Evolutionary conservation across 2,329 filamentous ascomycete species (phyloP).

Genomic region (Diaporthe sp.): DNA sequence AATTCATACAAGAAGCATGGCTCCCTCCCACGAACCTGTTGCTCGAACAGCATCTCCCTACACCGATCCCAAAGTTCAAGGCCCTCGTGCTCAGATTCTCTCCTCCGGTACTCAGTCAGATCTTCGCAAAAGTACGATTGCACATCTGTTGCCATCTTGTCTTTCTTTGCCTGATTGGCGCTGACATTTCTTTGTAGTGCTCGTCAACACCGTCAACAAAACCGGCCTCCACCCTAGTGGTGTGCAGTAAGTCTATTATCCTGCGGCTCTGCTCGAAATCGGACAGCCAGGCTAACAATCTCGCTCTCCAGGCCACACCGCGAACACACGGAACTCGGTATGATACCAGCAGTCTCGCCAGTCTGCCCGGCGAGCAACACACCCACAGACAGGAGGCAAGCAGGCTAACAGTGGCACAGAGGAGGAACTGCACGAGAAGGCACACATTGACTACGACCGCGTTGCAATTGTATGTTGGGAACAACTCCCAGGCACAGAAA

Average conservation of each 20-base stretch:
- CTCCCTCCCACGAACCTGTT: conserved; percentile 52
- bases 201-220: conserved; percentile 82
- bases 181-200: conserved; percentile 56
- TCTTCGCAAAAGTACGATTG: conserved; percentile 50
- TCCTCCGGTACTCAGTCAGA: conserved; percentile 47
- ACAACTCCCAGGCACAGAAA: background rate
- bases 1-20: conserved; percentile 50
- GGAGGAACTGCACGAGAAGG: conserved; percentile 96
- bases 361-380: background rate
- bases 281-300: background rate
- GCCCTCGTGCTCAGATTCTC: conserved; percentile 57
- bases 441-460: conserved; percentile 99
- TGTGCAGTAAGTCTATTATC: conserved; percentile 79
- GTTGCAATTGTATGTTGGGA: conserved; percentile 87
- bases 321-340: conserved; percentile 93
- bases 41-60: conserved; percentile 60
- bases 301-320: conserved; percentile 73
- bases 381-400: background rate
- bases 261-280: background rate
- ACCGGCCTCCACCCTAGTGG: conserved; percentile 91
- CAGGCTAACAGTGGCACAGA: conserved; percentile 58
- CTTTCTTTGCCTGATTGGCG: conserved; percentile 33
- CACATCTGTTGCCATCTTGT: conserved; percentile 36
- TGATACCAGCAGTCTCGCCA: conserved; percentile 41
- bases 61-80: conserved; percentile 59